These are phyloP conservation scores for Salix dunnii DNA, from an alignment of 345 rosid genomes.

Conservation along the genomic window DNA sequence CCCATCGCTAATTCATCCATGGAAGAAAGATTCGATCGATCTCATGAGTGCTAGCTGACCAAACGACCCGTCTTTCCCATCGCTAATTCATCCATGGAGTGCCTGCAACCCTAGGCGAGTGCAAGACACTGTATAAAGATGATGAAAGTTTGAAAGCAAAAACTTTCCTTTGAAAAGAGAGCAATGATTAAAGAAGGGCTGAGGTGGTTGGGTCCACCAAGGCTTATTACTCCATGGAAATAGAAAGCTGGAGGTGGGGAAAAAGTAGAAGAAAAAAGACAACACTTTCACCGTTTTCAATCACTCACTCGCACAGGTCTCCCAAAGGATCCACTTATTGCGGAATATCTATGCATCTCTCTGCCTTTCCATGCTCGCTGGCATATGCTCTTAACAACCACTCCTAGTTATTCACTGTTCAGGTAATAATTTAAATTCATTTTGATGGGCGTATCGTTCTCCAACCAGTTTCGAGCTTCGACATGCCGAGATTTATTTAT, in stretches of 20 bases:
- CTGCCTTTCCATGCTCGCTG: slow-evolving; percentile 1
- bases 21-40: slow-evolving; percentile 10
- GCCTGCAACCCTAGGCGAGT: not conserved
- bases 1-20: not conserved
- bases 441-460: not conserved
- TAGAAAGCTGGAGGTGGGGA: slow-evolving; percentile 4
- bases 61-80: not conserved
- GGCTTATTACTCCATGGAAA: not conserved
- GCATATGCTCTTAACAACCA: not conserved
- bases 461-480: not conserved
- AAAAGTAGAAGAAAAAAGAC: not conserved
- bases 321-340: slow-evolving; percentile 25
- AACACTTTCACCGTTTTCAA: slow-evolving; percentile 36
- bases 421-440: not conserved
- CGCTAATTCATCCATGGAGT: not conserved
- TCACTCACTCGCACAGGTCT: not conserved
- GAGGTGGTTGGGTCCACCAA: slow-evolving; percentile 18
- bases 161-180: not conserved
- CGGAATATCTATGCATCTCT: slow-evolving; percentile 19
- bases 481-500: not conserved
- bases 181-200: not conserved
- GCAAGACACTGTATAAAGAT: not conserved
- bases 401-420: not conserved
- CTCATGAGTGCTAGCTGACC: not conserved
- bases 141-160: not conserved